These are phyloP conservation scores for Salvia rosmarinus DNA, from an alignment of 257 asterid genomes.

Conservation along the genomic window DNA sequence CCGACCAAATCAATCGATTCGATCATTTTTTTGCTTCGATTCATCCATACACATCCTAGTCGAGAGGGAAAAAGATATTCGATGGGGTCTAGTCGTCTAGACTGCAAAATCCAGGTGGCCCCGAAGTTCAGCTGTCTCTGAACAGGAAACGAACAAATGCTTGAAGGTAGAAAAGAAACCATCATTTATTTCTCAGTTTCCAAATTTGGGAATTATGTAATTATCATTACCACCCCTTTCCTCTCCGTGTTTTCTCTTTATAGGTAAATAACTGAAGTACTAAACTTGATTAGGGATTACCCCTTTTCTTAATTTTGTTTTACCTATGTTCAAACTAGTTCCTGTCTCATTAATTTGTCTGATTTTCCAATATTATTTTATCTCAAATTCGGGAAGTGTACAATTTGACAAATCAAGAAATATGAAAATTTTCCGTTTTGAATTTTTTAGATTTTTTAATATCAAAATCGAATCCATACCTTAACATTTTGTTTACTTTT, in stretches of 20 bases:
- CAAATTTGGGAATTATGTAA: neutral
- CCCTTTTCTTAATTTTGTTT: constrained; percentile 17
- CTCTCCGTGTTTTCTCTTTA: neutral
- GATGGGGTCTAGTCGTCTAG: constrained; percentile 45
- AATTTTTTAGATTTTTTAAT: too few relatives aligned
- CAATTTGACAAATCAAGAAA: too few relatives aligned
- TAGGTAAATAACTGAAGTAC: neutral
- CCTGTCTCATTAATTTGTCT: neutral
- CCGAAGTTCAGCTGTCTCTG: constrained; percentile 41
- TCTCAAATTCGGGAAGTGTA: neutral
- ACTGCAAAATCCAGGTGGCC: constrained; percentile 27
- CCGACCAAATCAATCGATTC: too few relatives aligned
- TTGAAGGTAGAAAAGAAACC: neutral
- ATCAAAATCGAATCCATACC: too few relatives aligned
- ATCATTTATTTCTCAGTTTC: constrained; percentile 28
- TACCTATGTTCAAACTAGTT: constrained; percentile 2
- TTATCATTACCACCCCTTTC: neutral
- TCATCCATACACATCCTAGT: too few relatives aligned
- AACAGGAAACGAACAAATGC: constrained; percentile 39
- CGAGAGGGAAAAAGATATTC: constrained; percentile 39
- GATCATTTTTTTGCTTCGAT: too few relatives aligned
- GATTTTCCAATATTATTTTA: neutral
- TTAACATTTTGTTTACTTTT: too few relatives aligned
- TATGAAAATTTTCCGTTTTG: too few relatives aligned
- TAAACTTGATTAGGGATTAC: neutral